Percentiles rank a stretch among this genome's conserved stretches.
Evolutionary conservation across 352 stramenopile genomes (phyloP).

Genomic region (Nothophytophthora sp.): DNA sequence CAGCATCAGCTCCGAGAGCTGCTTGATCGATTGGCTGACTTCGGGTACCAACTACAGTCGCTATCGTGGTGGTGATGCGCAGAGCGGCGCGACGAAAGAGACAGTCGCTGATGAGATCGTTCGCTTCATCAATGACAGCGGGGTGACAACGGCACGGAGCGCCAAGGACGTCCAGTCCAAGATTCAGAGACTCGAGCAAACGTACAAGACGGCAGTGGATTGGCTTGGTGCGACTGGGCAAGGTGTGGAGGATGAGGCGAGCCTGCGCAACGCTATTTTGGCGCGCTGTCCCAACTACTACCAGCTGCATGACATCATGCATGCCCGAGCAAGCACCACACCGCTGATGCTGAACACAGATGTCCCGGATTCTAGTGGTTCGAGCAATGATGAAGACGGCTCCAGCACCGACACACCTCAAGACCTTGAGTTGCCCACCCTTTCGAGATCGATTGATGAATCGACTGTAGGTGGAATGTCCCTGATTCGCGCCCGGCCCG

Average conservation of each 20-base stretch:
- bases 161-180: slow-evolving; percentile 15
- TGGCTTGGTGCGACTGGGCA: slow-evolving; percentile 16
- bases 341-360: not conserved
- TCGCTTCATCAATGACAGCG: slow-evolving; percentile 4
- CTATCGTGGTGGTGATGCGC: slow-evolving; percentile 10
- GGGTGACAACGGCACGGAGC: slow-evolving; percentile 10
- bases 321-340: not conserved
- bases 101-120: slow-evolving; percentile 8
- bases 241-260: slow-evolving; percentile 12
- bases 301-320: slow-evolving; percentile 13
- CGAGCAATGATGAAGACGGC: not conserved
- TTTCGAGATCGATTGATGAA: too few relatives aligned
- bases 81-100: slow-evolving; percentile 6
- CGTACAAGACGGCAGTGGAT: slow-evolving; percentile 6
- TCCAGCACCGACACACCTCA: not conserved
- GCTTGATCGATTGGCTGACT: slow-evolving; percentile 12
- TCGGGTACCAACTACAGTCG: slow-evolving; percentile 10
- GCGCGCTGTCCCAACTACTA: slow-evolving; percentile 18
- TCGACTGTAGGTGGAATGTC: too few relatives aligned
- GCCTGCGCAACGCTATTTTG: slow-evolving; percentile 7
- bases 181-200: slow-evolving; percentile 9
- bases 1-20: slow-evolving; percentile 10
- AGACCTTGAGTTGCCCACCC: not conserved
- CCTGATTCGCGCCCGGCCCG: not conserved
- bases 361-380: not conserved